Evolutionary conservation across 495 filamentous ascomycete species (phyloP).

Genomic region (Hyaloscypha hepaticicola): DNA sequence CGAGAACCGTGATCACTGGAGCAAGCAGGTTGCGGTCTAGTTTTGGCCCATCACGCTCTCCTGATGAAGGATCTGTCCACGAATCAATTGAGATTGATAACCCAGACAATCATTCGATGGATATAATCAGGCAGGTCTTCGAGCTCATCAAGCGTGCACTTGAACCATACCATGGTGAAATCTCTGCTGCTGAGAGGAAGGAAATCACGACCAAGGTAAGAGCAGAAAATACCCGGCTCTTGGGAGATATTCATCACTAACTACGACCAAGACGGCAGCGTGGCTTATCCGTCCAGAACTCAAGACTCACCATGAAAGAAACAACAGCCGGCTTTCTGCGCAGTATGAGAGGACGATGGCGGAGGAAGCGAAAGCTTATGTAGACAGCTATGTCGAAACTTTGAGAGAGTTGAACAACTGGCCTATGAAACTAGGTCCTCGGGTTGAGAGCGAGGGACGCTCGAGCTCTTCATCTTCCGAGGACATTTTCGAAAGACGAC

Average conservation of each 20-base stretch:
- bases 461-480: background rate
- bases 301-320: background rate
- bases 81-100: background rate
- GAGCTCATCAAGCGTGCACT: background rate
- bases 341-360: background rate
- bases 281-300: background rate
- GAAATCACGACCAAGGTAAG: slow-evolving; percentile 11
- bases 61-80: background rate
- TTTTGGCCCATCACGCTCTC: background rate
- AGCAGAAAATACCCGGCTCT: background rate
- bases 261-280: background rate
- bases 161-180: background rate
- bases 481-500: background rate
- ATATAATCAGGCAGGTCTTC: background rate
- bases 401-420: background rate
- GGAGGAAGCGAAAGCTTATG: background rate
- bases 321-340: background rate
- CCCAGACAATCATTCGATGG: background rate
- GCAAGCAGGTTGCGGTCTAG: background rate
- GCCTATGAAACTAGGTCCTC: background rate
- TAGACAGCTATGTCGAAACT: background rate
- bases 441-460: background rate
- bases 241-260: background rate
- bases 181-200: background rate
- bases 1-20: background rate